Conservation (phyloP, 208 protist species). For the Crithidia sp. region DNA sequence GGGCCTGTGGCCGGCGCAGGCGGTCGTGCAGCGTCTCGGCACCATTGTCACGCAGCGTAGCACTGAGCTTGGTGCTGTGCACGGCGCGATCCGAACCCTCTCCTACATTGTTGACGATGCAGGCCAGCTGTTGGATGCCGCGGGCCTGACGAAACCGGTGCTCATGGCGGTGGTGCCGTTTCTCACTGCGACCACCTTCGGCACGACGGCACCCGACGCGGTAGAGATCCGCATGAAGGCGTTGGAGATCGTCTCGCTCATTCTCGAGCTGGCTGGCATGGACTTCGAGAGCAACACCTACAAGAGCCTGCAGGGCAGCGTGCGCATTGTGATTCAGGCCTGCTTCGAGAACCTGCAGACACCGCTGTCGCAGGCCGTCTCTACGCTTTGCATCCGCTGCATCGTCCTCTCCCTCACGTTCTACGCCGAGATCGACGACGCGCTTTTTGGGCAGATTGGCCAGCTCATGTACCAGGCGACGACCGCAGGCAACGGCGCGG, state of each 20-base stretch:
- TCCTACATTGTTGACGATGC: constrained; percentile 81
- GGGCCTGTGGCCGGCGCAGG: constrained; percentile 59
- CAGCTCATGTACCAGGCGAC: constrained; percentile 65
- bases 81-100: constrained; percentile 76
- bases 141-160: constrained; percentile 57
- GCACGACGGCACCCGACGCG: constrained; percentile 22
- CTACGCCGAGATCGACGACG: constrained; percentile 60
- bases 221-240: constrained; percentile 61
- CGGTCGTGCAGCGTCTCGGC: constrained; percentile 50
- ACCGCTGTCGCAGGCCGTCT: constrained; percentile 50
- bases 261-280: constrained; percentile 72
- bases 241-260: constrained; percentile 56
- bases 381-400: constrained; percentile 64
- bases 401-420: constrained; percentile 72
- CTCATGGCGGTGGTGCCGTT: constrained; percentile 51
- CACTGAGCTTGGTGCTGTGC: constrained; percentile 49
- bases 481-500: constrained; percentile 31
- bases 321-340: constrained; percentile 54
- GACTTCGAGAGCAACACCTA: constrained; percentile 67
- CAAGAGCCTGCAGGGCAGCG: constrained; percentile 48
- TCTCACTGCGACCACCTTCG: constrained; percentile 37
- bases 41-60: constrained; percentile 43
- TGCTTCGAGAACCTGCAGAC: constrained; percentile 71
- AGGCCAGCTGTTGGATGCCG: constrained; percentile 59
- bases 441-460: constrained; percentile 56